These are phyloP conservation scores for Metschnikowia reukaufii DNA, from an alignment of 805 yeast species.

Conservation along the genomic window DNA sequence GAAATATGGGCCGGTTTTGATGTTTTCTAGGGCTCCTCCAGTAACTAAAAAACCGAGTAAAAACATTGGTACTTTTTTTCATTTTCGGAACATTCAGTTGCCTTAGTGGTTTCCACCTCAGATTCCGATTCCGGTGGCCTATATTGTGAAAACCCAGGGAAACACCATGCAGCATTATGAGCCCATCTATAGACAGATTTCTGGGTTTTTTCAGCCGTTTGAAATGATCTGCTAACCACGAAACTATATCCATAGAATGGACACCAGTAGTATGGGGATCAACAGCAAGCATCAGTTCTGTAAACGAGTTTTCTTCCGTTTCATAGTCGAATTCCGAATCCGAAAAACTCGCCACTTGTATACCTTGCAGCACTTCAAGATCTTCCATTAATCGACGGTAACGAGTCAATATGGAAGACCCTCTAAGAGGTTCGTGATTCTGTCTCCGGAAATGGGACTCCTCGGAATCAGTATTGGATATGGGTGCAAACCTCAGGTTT, in stretches of 20 bases:
- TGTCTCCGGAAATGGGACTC: neutral
- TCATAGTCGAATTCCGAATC: neutral
- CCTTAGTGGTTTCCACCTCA: neutral
- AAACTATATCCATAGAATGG: slow-evolving; percentile 1
- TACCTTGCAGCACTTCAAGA: slow-evolving; percentile 9
- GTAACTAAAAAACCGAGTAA: slow-evolving; percentile 1
- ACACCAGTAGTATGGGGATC: neutral
- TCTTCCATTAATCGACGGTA: slow-evolving; percentile 3
- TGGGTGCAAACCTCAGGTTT: neutral
- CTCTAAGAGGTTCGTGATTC: neutral
- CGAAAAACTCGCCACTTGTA: neutral
- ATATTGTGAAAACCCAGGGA: neutral
- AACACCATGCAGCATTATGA: slow-evolving; percentile 5
- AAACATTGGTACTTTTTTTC: neutral
- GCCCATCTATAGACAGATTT: slow-evolving; percentile 3
- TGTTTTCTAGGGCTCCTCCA: neutral
- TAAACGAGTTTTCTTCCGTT: slow-evolving; percentile 5
- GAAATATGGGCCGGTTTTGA: neutral
- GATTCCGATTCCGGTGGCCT: neutral
- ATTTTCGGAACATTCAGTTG: neutral
- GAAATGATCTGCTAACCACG: slow-evolving; percentile 7
- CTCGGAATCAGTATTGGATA: neutral
- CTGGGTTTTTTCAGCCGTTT: slow-evolving; percentile 4
- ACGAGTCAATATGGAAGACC: neutral
- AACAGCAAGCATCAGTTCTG: slow-evolving; percentile 9